Conservation (phyloP, 768 basidiomycete genomes). For the Amylocystis lapponica region DNA sequence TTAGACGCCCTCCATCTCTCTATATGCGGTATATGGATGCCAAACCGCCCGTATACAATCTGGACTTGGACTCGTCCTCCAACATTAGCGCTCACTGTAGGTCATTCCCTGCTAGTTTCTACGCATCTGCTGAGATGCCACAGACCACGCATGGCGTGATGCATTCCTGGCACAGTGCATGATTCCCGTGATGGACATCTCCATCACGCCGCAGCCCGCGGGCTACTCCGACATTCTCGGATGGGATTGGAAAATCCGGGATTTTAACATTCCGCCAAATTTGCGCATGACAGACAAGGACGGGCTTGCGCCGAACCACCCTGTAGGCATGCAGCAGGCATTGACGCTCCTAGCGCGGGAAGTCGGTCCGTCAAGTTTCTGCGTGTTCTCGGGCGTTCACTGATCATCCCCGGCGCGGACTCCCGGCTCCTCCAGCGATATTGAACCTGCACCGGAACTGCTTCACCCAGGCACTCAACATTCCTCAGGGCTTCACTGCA, state of each 20-base stretch:
- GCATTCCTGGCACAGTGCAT: slow-evolving; percentile 58
- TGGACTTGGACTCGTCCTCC: neutral
- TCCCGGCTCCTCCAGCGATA: slow-evolving; percentile 36
- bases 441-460: slow-evolving; percentile 63
- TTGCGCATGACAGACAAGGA: slow-evolving; percentile 20
- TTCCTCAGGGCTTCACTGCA: slow-evolving; percentile 47
- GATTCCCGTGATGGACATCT: slow-evolving; percentile 54
- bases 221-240: slow-evolving; percentile 45
- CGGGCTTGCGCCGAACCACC: slow-evolving; percentile 38
- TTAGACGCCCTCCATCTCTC: slow-evolving; percentile 68
- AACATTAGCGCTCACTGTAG: slow-evolving; percentile 4
- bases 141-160: slow-evolving; percentile 72
- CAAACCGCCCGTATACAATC: slow-evolving; percentile 25
- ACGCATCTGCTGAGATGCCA: neutral
- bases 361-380: slow-evolving; percentile 40
- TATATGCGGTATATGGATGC: slow-evolving; percentile 63
- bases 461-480: slow-evolving; percentile 61
- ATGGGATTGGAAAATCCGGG: slow-evolving; percentile 50
- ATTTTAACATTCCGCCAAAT: slow-evolving; percentile 44
- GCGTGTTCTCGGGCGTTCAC: neutral
- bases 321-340: slow-evolving; percentile 59
- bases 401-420: neutral
- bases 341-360: slow-evolving; percentile 56
- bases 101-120: neutral
- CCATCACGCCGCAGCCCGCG: slow-evolving; percentile 46